phyloP scores from a whole-genome alignment of 2,329 filamentous ascomycete species.

The Aquanectria penicillioides region DNA sequence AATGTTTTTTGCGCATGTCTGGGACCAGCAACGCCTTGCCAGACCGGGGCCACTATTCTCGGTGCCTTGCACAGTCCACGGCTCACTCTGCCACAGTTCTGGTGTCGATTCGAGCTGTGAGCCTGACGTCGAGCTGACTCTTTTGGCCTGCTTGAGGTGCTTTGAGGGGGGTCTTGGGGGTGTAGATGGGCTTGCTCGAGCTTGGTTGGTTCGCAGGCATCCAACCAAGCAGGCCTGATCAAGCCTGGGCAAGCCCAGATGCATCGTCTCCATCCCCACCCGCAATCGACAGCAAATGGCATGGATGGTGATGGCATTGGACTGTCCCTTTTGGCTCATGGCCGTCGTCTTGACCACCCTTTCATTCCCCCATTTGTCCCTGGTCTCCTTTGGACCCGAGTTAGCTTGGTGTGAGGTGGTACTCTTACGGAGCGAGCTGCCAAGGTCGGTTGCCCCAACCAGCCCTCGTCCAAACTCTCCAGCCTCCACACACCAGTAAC shows the following conservation, averaged over 20 bases:
- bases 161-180: background rate
- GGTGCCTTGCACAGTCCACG: background rate
- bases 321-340: background rate
- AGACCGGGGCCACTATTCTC: background rate
- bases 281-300: conserved; percentile 7
- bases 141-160: background rate
- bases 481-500: background rate
- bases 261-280: background rate
- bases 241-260: background rate
- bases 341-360: background rate
- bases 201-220: conserved; percentile 20
- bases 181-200: conserved; percentile 8
- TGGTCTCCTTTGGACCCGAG: background rate
- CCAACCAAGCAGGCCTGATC: conserved; percentile 7
- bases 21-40: too few species aligned
- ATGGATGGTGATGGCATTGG: background rate
- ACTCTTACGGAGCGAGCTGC: background rate
- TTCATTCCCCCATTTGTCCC: background rate
- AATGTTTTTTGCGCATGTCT: too few species aligned
- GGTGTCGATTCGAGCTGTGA: background rate
- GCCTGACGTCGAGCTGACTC: conserved; percentile 3
- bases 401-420: background rate
- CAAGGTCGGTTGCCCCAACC: background rate
- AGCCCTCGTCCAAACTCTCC: background rate
- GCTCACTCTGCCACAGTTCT: background rate